phyloP scores from a whole-genome alignment of 352 stramenopile genomes.

The Phytophthora meadii region DNA sequence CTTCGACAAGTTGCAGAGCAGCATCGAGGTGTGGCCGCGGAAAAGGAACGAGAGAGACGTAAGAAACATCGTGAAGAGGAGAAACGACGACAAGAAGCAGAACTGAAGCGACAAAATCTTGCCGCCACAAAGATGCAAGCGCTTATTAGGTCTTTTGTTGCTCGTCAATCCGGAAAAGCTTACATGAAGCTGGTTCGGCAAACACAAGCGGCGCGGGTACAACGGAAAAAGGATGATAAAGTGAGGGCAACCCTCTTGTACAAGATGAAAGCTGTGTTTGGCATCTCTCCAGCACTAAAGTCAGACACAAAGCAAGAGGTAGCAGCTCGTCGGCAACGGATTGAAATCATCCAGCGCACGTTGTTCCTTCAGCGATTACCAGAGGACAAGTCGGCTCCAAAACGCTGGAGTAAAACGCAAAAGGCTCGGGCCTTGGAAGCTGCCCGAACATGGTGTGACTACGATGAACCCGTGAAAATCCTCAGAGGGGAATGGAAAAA shows the following conservation, averaged over 20 bases:
- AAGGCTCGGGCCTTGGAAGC: constrained; percentile 44
- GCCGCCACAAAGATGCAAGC: constrained; percentile 57
- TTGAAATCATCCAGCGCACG: constrained; percentile 53
- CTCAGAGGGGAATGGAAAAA: constrained; percentile 54
- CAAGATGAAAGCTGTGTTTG: constrained; percentile 48
- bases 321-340: constrained; percentile 30
- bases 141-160: constrained; percentile 43
- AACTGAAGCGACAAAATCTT: constrained; percentile 26
- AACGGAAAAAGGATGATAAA: constrained; percentile 54
- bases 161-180: constrained; percentile 38
- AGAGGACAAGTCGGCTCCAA: constrained; percentile 23
- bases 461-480: constrained; percentile 62
- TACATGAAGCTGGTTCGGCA: constrained; percentile 65
- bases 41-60: constrained; percentile 45
- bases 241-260: constrained; percentile 48
- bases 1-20: constrained; percentile 55
- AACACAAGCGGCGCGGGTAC: constrained; percentile 46
- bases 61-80: constrained; percentile 37
- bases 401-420: constrained; percentile 58
- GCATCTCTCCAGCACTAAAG: constrained; percentile 46
- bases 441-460: constrained; percentile 57
- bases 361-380: constrained; percentile 53
- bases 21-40: constrained; percentile 38
- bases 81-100: constrained; percentile 19
- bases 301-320: constrained; percentile 70